Evolutionary conservation across 129 eudicot species (phyloP), one percentile per base, ranked within the genome.

Genomic region (Pulicaria dysenterica): DNA sequence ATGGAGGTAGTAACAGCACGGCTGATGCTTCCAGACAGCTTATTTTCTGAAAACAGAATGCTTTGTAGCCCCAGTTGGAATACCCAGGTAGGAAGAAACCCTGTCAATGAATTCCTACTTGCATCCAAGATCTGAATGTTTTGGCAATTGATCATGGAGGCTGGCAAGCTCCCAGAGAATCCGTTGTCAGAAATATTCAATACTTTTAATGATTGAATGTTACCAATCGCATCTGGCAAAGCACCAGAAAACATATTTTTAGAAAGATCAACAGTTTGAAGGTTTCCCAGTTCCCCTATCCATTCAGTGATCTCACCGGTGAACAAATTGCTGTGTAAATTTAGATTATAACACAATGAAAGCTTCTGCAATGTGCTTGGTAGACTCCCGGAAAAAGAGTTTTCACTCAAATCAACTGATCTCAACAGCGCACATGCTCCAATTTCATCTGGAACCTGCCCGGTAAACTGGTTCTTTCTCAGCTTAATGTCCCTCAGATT

Each of bases 231-330:
- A 61, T 49, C 63, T 47, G 97, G 94, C 68, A 92, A 59, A 5
- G 64, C 78, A 43, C 96, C 97, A 47, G 89, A 55, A 17, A 88
- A 81, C 75, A 69, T 77, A 61, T 92, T 92, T 15, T 45, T 80
- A 1, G 97, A 92, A 19, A 92, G 86, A 84, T 86, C 97, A 31
- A 92, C 76, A 11, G 51, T 77, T 77, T 89, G 87, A 61, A 92
- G 96, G 60, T 85, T 78, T 67, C 80, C 82, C 93, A 92, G 61
- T 73, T 80, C 86, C 57, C 96, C 96, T 67, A 92, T 78, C 97
- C 97, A 92, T 50, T 81, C 87, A 39, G 86, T 84, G 36, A 89
- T 58, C 75, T 81, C 84, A 55, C 91, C 90, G 0, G 78, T 73
- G 41, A 92, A 79, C 54, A 73, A 69, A 86, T 92, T 92, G 31